A percentile compares a stretch with the other conserved stretches of the same genome.
These are phyloP conservation scores for Yarrowia porcina DNA, from an alignment of 805 yeast species.

Conservation along the genomic window DNA sequence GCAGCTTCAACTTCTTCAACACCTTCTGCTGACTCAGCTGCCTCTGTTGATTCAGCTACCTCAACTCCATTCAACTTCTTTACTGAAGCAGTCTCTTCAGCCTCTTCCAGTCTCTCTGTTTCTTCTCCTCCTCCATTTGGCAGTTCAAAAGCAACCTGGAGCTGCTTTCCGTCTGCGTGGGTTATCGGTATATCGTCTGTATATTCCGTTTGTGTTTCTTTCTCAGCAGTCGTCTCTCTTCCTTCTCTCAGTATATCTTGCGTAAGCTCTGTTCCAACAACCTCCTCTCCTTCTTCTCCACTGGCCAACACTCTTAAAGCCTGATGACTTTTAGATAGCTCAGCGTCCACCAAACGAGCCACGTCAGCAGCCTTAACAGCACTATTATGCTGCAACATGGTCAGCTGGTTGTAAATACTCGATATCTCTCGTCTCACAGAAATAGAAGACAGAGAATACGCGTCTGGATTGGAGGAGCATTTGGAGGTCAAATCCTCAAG, in stretches of 20 bases:
- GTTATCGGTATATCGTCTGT: too few species aligned
- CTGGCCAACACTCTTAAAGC: constrained; percentile 3
- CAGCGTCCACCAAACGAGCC: neutral
- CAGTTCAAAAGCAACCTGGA: neutral
- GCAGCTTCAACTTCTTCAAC: neutral
- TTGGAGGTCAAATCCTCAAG: neutral
- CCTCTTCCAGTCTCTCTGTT: neutral
- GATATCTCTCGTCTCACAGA: constrained; percentile 8
- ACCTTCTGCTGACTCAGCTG: too few species aligned
- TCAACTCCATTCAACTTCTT: too few species aligned
- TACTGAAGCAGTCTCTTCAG: neutral
- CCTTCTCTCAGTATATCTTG: too few species aligned
- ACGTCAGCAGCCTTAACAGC: constrained; percentile 8
- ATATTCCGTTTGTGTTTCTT: neutral
- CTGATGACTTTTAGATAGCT: neutral
- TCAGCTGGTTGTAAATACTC: constrained; percentile 12
- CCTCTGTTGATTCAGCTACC: too few species aligned
- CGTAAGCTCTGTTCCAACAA: too few species aligned
- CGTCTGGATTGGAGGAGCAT: constrained; percentile 1
- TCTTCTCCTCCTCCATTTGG: neutral
- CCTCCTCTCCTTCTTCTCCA: neutral
- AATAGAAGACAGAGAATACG: constrained; percentile 1
- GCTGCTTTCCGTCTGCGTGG: too few species aligned
- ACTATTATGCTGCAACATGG: constrained; percentile 7
- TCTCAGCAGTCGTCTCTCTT: neutral